Base-by-base conservation (phyloP, 2,329 filamentous ascomycete species). In the Parafenestella ontariensis region DNA sequence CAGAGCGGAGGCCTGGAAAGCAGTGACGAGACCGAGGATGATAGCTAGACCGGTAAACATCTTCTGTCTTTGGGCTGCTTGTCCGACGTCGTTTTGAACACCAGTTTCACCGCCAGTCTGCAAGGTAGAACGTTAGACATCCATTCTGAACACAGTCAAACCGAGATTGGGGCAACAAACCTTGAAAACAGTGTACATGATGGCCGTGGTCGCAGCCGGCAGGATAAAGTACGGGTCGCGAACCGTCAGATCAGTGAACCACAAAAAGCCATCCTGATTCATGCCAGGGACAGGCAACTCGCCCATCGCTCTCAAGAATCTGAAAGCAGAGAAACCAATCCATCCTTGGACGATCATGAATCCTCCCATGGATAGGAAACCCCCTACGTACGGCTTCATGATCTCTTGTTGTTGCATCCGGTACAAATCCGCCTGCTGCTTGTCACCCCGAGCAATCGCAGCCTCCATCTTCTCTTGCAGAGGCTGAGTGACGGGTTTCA, bases 281-380 rank as follows among this genome's bases (percentile, higher is more conserved):
- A 98, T 75, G 1, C 86, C 88, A 0, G 94, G 94, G 5, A 97
- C 91, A 3, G 94, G 94, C 43, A 98, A 78, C 20, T 81, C 75
- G 1, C 86, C 77, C 89, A 96, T 96, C 62, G 83, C 87, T 48
- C 86, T 83, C 59, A 96, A 75, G 41, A 94, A 80, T 56, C 90
- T 86, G 81, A 94, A 98, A 55, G 89, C 87, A 66, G 92, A 92
- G 74, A 87, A 92, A 56, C 89, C 90, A 60, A 96, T 81, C 5
- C 92, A 87, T 11, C 89, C 76, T 66, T 90, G 87, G 1, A 78
- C 73, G 24, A 87, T 21, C 59, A 90, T 74, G 7, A 86, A 86
- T 9, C 84, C 58, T 20, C 89, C 78, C 17, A 81, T 77, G 45
- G 55, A 59, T 13, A 51, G 24, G 28, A 67, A 60, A 18, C 61